Evolutionary conservation across 2,329 filamentous ascomycete genomes (phyloP), one percentile per base, ranked within the genome.

Genomic region (Xylariaceae sp.): DNA sequence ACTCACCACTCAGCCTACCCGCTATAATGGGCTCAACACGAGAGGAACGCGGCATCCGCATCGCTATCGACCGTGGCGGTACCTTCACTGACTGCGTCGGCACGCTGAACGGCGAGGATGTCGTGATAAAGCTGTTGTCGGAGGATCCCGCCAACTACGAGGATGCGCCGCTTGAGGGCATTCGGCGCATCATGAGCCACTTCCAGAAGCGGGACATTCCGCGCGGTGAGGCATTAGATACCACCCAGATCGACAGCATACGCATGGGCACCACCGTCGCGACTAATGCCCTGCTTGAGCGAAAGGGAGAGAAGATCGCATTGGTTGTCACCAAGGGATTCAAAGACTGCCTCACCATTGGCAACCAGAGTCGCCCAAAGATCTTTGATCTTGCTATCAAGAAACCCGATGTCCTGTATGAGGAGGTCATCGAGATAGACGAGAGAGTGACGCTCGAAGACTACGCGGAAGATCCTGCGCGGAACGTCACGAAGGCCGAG

Each of bases 211-310:
- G 80, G 55, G 85, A 92, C 3, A 91, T 95, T 44, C 88, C 89
- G 3, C 84, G 91, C 47, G 90, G 89, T 30, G 77, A 91, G 68
- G 76, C 87, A 1, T 75, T 96, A 6, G 90, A 96, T 70, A 96
- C 91, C 1, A 82, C 84, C 19, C 74, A 85, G 66, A 95, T 96
- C 63, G 89, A 94, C 63, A 91, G 88, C 53, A 96, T 96, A 68
- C 86, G 91, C 47, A 96, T 96, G 91, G 91, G 91, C 44, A 96
- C 91, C 1, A 96, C 91, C 0, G 91, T 96, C 9, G 91, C 91
- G 7, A 96, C 91, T 0, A 96, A 96, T 70, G 91, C 91, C 0
- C 73, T 96, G 53, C 78, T 96, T 2, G 91, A 96, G 71, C 79
- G 91, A 55, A 96, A 96, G 71, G 91, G 91, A 47, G 91, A 95